Evolutionary conservation across 805 yeast genomes (phyloP), one percentile per base, ranked within the genome.

Genomic region (Pichia occidentalis): DNA sequence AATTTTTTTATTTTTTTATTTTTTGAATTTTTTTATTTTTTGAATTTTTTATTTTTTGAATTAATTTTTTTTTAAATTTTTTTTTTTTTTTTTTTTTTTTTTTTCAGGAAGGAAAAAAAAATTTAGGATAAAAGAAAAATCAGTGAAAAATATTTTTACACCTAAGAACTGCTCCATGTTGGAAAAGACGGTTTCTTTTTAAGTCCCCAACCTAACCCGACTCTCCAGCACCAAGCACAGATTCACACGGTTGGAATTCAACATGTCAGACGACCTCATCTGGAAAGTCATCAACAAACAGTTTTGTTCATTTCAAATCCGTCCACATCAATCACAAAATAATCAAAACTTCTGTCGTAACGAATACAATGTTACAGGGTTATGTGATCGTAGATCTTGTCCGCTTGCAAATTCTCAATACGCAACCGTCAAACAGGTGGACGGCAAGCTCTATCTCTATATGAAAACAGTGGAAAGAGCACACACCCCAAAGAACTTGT

Each of bases 391-490:
- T 54, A 87, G 80, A 58, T 84, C 97, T 5, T 92, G 99, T 60
- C 99, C 99, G 2, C 67, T 92, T 44, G 99, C 99, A 19, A 92
- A 86, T 59, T 85, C 95, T 13, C 75, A 84, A 53, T 85, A 85
- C 62, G 95, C 95, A 23, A 85, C 95, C 1, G 85, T 85, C 31
- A 81, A 85, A 55, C 79, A 75, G 49, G 70, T 82, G 21, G 85
- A 82, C 48, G 95, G 95, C 6, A 75, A 75, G 56, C 63, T 86
- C 33, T 85, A 85, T 53, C 64, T 85, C 24, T 92, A 92, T 64
- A 92, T 92, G 86, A 92, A 92, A 60, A 92, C 97, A 1, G 95
- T 94, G 1, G 99, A 92, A 66, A 78, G 99, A 64, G 94, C 95
- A 16, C 97, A 92, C 58, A 84, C 87, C 46, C 99, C 99, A 11